A percentile compares a stretch with the other conserved stretches of the same genome.
Evolutionary conservation across 768 basidiomycete species (phyloP).

Genomic region (Punctularia strigosozonata): DNA sequence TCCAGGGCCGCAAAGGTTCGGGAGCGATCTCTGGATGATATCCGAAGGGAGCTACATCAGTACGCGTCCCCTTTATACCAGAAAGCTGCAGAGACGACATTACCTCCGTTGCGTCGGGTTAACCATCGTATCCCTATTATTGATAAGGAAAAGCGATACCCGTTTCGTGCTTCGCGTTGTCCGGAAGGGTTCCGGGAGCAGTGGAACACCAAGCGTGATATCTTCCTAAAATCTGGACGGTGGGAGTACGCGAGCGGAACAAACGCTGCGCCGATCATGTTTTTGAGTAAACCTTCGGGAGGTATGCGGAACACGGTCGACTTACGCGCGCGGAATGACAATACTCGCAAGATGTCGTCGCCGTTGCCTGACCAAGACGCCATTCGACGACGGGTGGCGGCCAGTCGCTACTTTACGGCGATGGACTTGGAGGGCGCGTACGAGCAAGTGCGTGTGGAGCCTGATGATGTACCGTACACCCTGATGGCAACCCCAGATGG

Average conservation of each 20-base stretch:
- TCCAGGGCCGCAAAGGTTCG: conserved; percentile 1
- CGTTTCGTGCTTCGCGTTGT: conserved; percentile 24
- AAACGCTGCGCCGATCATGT: conserved; percentile 21
- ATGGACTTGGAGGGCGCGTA: conserved; percentile 22
- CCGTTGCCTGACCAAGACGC: conserved; percentile 17
- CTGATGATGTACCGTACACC: conserved; percentile 14
- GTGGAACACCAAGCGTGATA: conserved; percentile 18
- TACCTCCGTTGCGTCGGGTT: conserved; percentile 19
- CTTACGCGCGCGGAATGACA: conserved; percentile 18
- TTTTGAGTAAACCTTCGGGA: conserved; percentile 16
- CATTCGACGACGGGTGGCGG: conserved; percentile 13
- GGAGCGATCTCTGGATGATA: conserved; percentile 5
- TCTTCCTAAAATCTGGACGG: conserved; percentile 17
- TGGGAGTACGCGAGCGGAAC: conserved; percentile 17
- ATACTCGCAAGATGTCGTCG: conserved; percentile 16
- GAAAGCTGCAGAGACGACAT: conserved; percentile 9
- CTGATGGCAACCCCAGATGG: conserved; percentile 25
- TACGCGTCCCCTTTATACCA: conserved; percentile 8
- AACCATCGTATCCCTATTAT: conserved; percentile 25
- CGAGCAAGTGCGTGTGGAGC: conserved; percentile 17
- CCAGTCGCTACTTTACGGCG: conserved; percentile 10
- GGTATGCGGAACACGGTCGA: conserved; percentile 11
- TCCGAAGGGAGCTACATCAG: conserved; percentile 6
- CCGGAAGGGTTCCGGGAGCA: conserved; percentile 16
- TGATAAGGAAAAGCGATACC: conserved; percentile 19